Percentiles rank a stretch among this genome's conserved stretches.
Evolutionary conservation across 306 rosid species (phyloP).

Genomic region (Luffa aegyptiaca): DNA sequence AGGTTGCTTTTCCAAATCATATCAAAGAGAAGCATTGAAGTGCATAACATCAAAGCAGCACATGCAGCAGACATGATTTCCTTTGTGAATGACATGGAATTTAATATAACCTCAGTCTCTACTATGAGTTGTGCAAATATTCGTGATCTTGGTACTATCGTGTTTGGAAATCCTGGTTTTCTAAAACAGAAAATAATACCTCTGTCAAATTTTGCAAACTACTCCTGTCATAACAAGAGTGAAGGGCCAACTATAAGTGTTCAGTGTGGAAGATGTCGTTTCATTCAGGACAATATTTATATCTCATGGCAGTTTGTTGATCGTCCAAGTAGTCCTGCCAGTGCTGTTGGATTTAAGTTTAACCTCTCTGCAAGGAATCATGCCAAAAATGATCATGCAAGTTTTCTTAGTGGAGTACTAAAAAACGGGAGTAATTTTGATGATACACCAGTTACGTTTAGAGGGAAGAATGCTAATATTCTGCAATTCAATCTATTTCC

Average conservation of each 20-base stretch:
- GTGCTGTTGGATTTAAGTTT: conserved; percentile 93
- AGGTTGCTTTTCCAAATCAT: conserved; percentile 93
- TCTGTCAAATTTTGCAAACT: conserved; percentile 52
- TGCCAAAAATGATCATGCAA: conserved; percentile 32
- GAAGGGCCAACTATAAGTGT: conserved; percentile 63
- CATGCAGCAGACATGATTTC: conserved; percentile 63
- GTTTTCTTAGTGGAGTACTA: conserved; percentile 66
- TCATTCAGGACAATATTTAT: conserved; percentile 51
- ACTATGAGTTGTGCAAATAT: conserved; percentile 88
- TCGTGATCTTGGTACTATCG: conserved; percentile 53
- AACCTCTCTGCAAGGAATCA: conserved; percentile 50
- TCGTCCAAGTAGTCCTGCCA: conserved; percentile 72
- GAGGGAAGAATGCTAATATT: conserved; percentile 63
- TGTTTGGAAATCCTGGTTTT: conserved; percentile 72
- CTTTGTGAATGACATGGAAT: conserved; percentile 74
- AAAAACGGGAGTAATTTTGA: conserved; percentile 58
- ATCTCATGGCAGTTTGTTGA: conserved; percentile 84
- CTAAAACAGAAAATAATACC: conserved; percentile 46
- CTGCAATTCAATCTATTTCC: conserved; percentile 83
- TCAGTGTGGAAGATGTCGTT: conserved; percentile 49
- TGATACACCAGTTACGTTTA: conserved; percentile 75
- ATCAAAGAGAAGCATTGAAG: conserved; percentile 81
- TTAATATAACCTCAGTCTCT: conserved; percentile 74
- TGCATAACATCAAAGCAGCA: conserved; percentile 77
- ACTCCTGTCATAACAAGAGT: conserved; percentile 73